Percentiles rank a stretch among this genome's conserved stretches.
Conservation (phyloP, 148 eudicot species). For the Rhododendron molle region DNA sequence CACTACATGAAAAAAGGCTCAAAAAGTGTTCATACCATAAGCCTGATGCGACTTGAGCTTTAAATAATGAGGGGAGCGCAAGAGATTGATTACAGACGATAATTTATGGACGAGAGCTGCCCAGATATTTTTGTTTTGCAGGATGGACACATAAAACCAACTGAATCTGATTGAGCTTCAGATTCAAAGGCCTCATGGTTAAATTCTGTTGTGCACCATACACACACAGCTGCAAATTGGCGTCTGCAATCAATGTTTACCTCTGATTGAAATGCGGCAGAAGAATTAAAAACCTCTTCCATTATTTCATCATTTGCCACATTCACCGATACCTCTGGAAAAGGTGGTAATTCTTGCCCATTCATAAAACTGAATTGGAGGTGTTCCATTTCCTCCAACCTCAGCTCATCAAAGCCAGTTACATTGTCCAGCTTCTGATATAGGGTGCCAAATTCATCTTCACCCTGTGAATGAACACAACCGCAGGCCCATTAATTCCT, state of each 20-base stretch:
- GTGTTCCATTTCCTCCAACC: slow-evolving; percentile 49
- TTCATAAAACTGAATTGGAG: slow-evolving; percentile 32
- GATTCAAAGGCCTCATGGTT: slow-evolving; percentile 37
- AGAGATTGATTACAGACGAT: slow-evolving; percentile 18
- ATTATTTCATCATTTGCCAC: slow-evolving; percentile 27
- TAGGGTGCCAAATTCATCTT: slow-evolving; percentile 23
- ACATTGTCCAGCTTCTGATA: slow-evolving; percentile 40
- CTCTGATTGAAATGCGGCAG: slow-evolving; percentile 29
- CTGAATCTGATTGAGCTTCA: slow-evolving; percentile 61
- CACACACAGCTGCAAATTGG: slow-evolving; percentile 44
- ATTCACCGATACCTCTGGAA: slow-evolving; percentile 38
- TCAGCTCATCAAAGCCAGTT: slow-evolving; percentile 39
- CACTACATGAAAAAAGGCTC: background rate
- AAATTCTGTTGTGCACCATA: slow-evolving; percentile 65
- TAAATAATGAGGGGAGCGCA: background rate
- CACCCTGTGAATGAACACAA: slow-evolving; percentile 28
- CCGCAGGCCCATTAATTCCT: background rate
- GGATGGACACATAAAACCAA: slow-evolving; percentile 69
- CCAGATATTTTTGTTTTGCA: slow-evolving; percentile 66
- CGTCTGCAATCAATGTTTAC: slow-evolving; percentile 14
- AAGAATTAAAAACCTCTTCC: slow-evolving; percentile 28
- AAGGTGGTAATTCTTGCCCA: slow-evolving; percentile 35
- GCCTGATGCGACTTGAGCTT: background rate
- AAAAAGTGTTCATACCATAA: slow-evolving; percentile 5
- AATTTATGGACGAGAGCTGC: slow-evolving; percentile 41